Base-by-base conservation (phyloP, 2,329 filamentous ascomycete genomes). In the Aspergillus fijiensis region DNA sequence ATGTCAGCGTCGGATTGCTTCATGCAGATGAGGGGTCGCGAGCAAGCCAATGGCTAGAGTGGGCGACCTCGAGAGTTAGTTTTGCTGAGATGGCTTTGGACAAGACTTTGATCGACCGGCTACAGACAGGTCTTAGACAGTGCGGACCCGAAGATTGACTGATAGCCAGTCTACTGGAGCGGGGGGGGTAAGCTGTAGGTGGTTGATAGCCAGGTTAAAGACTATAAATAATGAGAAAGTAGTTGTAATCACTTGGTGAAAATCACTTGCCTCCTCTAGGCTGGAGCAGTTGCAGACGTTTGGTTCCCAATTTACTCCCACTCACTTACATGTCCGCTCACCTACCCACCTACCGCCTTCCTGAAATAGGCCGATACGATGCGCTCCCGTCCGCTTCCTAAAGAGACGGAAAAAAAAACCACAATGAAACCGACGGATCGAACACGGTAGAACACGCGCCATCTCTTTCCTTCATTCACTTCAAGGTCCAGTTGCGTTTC, bases 1-100 rank as follows among this genome's bases (percentile, higher is more conserved):
- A 90, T 72, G 81, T 90, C 9, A 88, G 86, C 61, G 81, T 83
- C 9, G 88, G 88, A 0, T 65, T 89, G 45, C 69, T 89, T 5
- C 75, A 77, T 48, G 80, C 80, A 0, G 60, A 69, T 0, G 79
- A 82, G 49, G 86, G 86, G 0, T 81, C 82, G 0, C 79, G 83
- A 62, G 85, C 83, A 3, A 82, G 85, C 67, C 71, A 69, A 0
- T 88, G 85, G 85, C 67, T 91, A 48, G 79, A 86, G 23, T 91
- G 88, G 88, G 83, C 81, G 70, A 82, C 75, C 2, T 77, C 71
- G 2, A 77, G 84, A 58, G 80, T 88, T 4, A 87, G 86, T 64
- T 90, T 85, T 71, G 72, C 76, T 0, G 85, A 88, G 66, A 82
- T 88, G 64, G 79, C 79, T 7, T 55, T 70, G 39, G 74, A 77